Percentiles rank a stretch among this genome's conserved stretches.
Evolutionary conservation across 768 basidiomycete genomes (phyloP).

Genomic region (Lactifluus hygrophoroides): DNA sequence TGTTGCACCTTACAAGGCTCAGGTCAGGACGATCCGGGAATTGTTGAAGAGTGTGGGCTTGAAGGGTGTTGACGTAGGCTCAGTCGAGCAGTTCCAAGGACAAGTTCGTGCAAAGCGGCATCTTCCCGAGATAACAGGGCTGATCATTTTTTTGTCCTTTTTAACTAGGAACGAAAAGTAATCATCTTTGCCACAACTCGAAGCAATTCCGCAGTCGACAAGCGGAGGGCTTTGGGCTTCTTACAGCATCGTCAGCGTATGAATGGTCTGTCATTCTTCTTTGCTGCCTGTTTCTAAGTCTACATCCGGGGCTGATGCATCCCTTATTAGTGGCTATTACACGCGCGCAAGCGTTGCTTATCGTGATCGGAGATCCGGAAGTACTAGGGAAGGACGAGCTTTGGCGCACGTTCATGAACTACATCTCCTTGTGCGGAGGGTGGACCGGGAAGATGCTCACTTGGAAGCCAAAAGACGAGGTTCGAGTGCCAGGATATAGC

Average conservation of each 20-base stretch:
- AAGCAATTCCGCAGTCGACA: conserved; percentile 25
- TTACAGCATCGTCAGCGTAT: conserved; percentile 30
- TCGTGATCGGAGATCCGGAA: conserved; percentile 52
- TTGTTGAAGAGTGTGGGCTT: conserved; percentile 18
- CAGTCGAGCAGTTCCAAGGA: conserved; percentile 36
- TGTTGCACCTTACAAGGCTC: conserved; percentile 33
- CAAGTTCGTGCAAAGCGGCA: conserved; percentile 24
- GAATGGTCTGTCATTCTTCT: conserved; percentile 29
- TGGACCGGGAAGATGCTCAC: conserved; percentile 39
- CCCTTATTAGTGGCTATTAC: conserved; percentile 54
- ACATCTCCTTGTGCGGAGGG: conserved; percentile 40
- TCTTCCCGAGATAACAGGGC: not conserved
- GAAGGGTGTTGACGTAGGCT: conserved; percentile 28
- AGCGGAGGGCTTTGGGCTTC: conserved; percentile 28
- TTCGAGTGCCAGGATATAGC: not conserved
- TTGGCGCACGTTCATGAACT: conserved; percentile 56
- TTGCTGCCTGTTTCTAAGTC: conserved; percentile 27
- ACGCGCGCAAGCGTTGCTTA: conserved; percentile 53
- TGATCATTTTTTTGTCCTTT: too few relatives aligned
- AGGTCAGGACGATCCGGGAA: conserved; percentile 28
- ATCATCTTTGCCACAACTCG: conserved; percentile 33
- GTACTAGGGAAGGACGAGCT: conserved; percentile 50
- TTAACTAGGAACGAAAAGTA: conserved; percentile 29
- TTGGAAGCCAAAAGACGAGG: conserved; percentile 28
- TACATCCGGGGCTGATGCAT: conserved; percentile 24